Evolutionary conservation across 139 green algal genomes (phyloP).

Genomic region (Coccomyxa sp.): DNA sequence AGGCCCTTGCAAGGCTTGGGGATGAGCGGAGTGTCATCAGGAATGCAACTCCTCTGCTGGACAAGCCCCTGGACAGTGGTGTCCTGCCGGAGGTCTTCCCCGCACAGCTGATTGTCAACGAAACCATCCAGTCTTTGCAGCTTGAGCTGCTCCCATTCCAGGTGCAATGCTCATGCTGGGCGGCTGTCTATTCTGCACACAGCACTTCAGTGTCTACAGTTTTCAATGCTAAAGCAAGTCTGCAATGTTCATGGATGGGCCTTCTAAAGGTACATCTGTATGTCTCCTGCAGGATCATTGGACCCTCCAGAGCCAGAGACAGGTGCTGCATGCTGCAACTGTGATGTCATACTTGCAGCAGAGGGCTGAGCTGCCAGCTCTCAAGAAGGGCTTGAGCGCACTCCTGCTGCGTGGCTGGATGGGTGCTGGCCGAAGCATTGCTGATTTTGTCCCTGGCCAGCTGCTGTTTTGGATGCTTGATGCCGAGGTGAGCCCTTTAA

Average conservation of each 20-base stretch:
- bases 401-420: background rate
- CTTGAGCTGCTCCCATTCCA: conserved; percentile 38
- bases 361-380: background rate
- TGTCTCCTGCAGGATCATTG: background rate
- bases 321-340: background rate
- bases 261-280: background rate
- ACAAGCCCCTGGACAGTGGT: background rate
- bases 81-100: conserved; percentile 29
- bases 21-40: too few relatives aligned
- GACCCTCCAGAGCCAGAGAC: background rate
- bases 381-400: background rate
- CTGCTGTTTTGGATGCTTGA: conserved; percentile 78
- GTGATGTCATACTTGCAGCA: background rate
- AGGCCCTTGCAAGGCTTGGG: too few relatives aligned
- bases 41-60: too few relatives aligned
- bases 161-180: conserved; percentile 8
- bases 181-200: conserved; percentile 2
- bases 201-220: too few relatives aligned
- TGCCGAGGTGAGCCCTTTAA: background rate
- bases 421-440: background rate
- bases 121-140: conserved; percentile 30
- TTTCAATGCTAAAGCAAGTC: too few relatives aligned
- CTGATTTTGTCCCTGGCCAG: conserved; percentile 17
- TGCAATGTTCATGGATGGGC: too few relatives aligned
- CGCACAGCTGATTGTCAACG: conserved; percentile 20